phyloP scores from a whole-genome alignment of 1,284 basidiomycete genomes.

The Cystobasidiaceae sp. region DNA sequence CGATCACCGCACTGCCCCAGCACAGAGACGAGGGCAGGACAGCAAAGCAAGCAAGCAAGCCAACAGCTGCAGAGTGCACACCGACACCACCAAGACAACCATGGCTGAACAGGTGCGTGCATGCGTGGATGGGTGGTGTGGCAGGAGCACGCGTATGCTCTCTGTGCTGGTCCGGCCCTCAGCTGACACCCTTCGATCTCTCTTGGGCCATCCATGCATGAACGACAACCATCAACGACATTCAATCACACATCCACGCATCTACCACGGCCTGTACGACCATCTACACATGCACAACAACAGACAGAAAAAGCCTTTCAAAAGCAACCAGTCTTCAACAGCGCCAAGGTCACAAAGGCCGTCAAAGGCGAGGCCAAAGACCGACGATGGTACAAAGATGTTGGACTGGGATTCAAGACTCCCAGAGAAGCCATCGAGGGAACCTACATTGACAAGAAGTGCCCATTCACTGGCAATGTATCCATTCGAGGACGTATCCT shows the following conservation, averaged over 20 bases:
- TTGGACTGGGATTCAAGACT: slow-evolving; percentile 88
- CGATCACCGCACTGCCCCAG: too few relatives aligned
- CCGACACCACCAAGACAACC: too few relatives aligned
- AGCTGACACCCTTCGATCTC: too few relatives aligned
- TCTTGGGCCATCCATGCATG: too few relatives aligned
- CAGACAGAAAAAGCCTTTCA: slow-evolving; percentile 61
- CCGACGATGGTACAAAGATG: slow-evolving; percentile 98
- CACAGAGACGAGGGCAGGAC: neutral
- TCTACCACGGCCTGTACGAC: too few relatives aligned
- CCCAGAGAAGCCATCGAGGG: slow-evolving; percentile 93
- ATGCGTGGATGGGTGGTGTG: too few relatives aligned
- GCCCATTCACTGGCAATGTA: slow-evolving; percentile 60
- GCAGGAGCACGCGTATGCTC: too few relatives aligned
- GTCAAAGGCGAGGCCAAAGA: slow-evolving; percentile 90
- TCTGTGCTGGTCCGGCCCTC: too few relatives aligned
- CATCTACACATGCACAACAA: neutral
- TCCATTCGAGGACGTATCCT: slow-evolving; percentile 99
- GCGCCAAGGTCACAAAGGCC: slow-evolving; percentile 84
- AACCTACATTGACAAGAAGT: slow-evolving; percentile 98
- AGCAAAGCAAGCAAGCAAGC: neutral
- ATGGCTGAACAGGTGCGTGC: slow-evolving; percentile 18
- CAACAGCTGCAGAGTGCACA: neutral
- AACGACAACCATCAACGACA: too few relatives aligned
- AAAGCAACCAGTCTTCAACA: slow-evolving; percentile 98
- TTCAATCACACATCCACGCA: too few relatives aligned